Evolutionary conservation across 1,284 basidiomycete species (phyloP), one percentile per base, ranked within the genome.

Genomic region (Macrocystidia cucumis): DNA sequence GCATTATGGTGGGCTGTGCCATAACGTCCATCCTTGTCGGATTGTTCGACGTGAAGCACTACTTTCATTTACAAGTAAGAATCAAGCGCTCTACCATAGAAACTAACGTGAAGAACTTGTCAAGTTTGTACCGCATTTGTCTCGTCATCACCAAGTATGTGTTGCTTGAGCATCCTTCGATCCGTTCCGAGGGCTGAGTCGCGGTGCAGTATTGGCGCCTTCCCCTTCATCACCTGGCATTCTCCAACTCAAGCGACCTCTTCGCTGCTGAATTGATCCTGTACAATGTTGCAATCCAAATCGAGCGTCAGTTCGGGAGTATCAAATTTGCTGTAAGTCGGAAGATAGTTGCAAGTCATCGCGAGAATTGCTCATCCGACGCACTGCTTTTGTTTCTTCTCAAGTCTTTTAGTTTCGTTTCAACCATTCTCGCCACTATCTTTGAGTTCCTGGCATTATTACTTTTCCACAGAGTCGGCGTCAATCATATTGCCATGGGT

Each of bases 201-300:
- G n/a, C n/a, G n/a, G n/a, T 34, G 35, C 56, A 96, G 87, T 91
- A 89, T 52, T 96, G 90, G 87, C 73, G 92, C 17, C 66, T 95
- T 5, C 48, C 77, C 8, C 61, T 71, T 3, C 84, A 91, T 52
- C 84, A 89, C 39, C 47, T 90, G 12, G 83, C 79, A 1, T 95
- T 86, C 52, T 72, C 79, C 3, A 92, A 81, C 54, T 91, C 86
- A 0, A 84, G 84, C 39, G 90, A 95, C 52, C 68, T 97, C 20
- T 72, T 96, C 34, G 54, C 95, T 30, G 77, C 75, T 1, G 77
- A 86, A 44, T 50, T 93, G 16, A 46, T 92, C 9, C 59, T 96
- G 2, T 93, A 83, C 58, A 76, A 79, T 50, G 67, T 78, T 14
- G 77, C 76, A 1, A 59, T 89, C 2, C 72, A 73, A 16, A 70